Conservation (phyloP, 2,329 filamentous ascomycete species). For the Bipolaris zeicola region DNA sequence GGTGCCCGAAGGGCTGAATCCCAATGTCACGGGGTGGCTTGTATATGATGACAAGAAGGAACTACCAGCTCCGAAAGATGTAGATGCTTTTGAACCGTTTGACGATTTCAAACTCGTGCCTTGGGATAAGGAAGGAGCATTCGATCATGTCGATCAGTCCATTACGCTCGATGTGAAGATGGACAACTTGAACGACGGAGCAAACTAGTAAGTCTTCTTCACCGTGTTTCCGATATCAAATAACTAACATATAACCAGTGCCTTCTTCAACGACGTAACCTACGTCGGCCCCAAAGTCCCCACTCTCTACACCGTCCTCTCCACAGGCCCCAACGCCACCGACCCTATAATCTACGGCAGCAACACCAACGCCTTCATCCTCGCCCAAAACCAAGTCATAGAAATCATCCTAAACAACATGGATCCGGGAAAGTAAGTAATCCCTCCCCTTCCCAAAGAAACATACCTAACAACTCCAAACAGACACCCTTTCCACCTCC, state of each 20-base stretch:
- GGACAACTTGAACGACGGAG: conserved; percentile 70
- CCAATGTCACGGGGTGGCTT: conserved; percentile 63
- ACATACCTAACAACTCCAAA: neutral
- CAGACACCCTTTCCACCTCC: conserved; percentile 70
- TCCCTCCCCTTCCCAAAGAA: neutral
- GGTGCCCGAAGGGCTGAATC: conserved; percentile 70
- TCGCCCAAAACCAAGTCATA: conserved; percentile 70
- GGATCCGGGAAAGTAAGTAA: conserved; percentile 61
- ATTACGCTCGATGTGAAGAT: conserved; percentile 66
- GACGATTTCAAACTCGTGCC: conserved; percentile 78
- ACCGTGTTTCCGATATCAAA: neutral
- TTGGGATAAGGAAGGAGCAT: conserved; percentile 66
- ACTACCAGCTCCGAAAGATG: conserved; percentile 56
- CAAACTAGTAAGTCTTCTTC: conserved; percentile 60
- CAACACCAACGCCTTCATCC: conserved; percentile 64
- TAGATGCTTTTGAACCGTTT: conserved; percentile 69
- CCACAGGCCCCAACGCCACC: conserved; percentile 58
- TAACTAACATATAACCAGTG: conserved; percentile 28
- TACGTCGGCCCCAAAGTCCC: conserved; percentile 78
- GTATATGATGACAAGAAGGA: conserved; percentile 58
- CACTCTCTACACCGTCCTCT: conserved; percentile 76
- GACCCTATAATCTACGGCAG: conserved; percentile 56
- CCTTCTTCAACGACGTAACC: conserved; percentile 72
- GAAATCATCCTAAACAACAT: conserved; percentile 79
- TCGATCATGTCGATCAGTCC: conserved; percentile 65